Evolutionary conservation across 176 grass and related monocot genomes (phyloP).

Genomic region (maize (Zea mays)): DNA sequence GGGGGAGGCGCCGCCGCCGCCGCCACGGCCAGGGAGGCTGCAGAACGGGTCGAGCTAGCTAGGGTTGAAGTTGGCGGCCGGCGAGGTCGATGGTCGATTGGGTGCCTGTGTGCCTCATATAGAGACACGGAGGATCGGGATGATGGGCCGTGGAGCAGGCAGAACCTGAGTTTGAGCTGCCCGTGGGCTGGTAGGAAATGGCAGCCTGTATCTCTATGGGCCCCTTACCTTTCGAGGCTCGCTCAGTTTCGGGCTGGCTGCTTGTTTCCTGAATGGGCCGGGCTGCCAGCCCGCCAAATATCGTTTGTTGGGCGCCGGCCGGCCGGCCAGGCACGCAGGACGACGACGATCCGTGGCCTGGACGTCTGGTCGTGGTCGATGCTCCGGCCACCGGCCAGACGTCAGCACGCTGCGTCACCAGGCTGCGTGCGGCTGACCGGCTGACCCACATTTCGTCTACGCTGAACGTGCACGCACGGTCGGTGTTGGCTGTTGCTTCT

Average conservation of each 20-base stretch:
- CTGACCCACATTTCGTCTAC: no score
- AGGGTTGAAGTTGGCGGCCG: constrained; percentile 1
- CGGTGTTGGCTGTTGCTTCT: background rate
- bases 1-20: background rate
- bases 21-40: background rate
- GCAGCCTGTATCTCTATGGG: background rate
- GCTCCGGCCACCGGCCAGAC: background rate
- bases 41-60: background rate
- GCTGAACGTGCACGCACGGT: background rate
- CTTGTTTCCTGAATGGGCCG: background rate
- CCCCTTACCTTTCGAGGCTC: background rate
- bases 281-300: background rate
- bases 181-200: background rate
- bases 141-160: background rate
- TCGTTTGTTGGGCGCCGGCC: background rate
- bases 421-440: background rate
- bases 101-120: background rate
- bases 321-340: background rate
- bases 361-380: background rate
- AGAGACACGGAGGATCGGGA: background rate
- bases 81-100: no score
- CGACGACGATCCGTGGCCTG: background rate
- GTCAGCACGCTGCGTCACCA: background rate
- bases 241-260: background rate
- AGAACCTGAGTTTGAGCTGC: background rate